These are phyloP conservation scores for Tetrastigma voinierianum DNA, from an alignment of 164 flowering plant species.

Conservation along the genomic window DNA sequence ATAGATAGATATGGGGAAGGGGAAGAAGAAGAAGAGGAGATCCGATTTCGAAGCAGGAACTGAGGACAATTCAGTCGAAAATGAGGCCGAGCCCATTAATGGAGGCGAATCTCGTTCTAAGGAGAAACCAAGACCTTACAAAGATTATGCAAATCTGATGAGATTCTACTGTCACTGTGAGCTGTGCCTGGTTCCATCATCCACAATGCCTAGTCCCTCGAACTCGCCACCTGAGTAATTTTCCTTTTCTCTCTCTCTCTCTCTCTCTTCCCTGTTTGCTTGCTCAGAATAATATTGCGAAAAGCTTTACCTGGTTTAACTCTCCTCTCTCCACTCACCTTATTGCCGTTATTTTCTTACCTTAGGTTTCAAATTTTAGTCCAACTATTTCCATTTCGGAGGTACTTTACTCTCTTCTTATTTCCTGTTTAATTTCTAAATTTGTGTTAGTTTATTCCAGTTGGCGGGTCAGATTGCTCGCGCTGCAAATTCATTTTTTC, in stretches of 20 bases:
- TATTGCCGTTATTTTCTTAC: not conserved
- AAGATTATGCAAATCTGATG: conserved; percentile 12
- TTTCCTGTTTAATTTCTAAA: not conserved
- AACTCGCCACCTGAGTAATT: conserved; percentile 87
- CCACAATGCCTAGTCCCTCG: conserved; percentile 80
- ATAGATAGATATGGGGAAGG: conserved; percentile 21
- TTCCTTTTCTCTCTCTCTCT: conserved; percentile 7
- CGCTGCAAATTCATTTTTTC: conserved; percentile 91
- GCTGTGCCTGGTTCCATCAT: conserved; percentile 92
- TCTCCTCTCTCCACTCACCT: too few species aligned
- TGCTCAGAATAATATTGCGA: too few species aligned
- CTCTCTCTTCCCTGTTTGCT: too few species aligned
- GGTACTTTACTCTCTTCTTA: not conserved
- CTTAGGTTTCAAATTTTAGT: not conserved
- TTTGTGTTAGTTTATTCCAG: conserved; percentile 35
- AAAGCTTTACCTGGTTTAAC: too few species aligned
- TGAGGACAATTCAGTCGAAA: conserved; percentile 4
- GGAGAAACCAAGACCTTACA: conserved; percentile 17
- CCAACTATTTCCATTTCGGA: not conserved
- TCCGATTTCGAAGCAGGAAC: conserved; percentile 19
- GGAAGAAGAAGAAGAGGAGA: conserved; percentile 36
- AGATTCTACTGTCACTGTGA: conserved; percentile 66
- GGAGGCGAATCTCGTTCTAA: conserved; percentile 32
- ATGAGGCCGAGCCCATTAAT: conserved; percentile 16
- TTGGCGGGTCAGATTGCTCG: conserved; percentile 97